Evolutionary conservation across 768 basidiomycete genomes (phyloP), one percentile per base, ranked within the genome.

Genomic region (Tricholomella constricta): DNA sequence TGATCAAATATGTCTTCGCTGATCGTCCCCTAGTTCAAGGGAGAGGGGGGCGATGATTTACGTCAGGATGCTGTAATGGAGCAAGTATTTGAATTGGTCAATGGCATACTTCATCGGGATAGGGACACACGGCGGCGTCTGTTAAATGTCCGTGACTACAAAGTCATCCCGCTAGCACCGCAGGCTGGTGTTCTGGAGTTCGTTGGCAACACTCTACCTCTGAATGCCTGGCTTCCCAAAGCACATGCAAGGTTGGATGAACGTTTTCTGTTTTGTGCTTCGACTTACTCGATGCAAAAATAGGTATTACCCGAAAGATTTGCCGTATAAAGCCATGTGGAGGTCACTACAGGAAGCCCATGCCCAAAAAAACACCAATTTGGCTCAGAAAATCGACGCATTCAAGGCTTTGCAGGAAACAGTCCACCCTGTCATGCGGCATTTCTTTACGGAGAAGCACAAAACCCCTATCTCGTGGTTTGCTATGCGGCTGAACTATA

Each of bases 11-110:
- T n/a, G 34, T 2, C 32, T 20, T 52, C n/a, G 44, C 52, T 25
- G 20, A 36, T 49, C 11, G 27, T 31, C 45, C 4, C 51, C 5
- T 56, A 96, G 93, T 95, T 94, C 72, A 98, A 99, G 67, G 93
- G 93, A 3, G 84, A 89, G 72, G 89, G 89, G 8, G 78, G 83
- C 9, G 97, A 99, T 60, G 97, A 99, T 62, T 67, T 97, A 41
- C 86, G 97, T 35, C 97, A 99, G 69, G 97, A 99, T 65, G 95
- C 95, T 1, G 94, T 98, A 47, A 98, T 99, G 95, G 93, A 98
- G 63, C 97, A 99, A 69, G 93, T 97, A 2, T 99, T 99, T 63
- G 83, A 84, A 17, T 78, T 98, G 17, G 88, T 94, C 51, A 98
- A 98, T 57, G 70, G 79, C 8, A 79, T 98, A 2, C 78, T 99